Conservation (phyloP, 2,329 filamentous ascomycete species). For the Aspergillus melleus region DNA sequence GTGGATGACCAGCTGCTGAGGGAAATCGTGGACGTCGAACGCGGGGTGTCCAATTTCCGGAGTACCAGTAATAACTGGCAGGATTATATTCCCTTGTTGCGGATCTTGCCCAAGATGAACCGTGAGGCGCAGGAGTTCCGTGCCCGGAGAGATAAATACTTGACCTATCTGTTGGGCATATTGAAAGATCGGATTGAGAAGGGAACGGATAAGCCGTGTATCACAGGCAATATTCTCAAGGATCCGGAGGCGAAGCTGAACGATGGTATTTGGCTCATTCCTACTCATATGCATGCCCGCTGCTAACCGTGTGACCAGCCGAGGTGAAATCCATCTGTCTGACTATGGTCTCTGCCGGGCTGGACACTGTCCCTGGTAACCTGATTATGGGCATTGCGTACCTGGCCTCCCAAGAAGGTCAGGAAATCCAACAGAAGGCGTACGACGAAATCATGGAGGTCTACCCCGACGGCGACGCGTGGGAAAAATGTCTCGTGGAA, state of each 20-base stretch:
- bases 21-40: constrained; percentile 75
- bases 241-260: constrained; percentile 69
- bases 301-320: constrained; percentile 47
- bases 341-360: constrained; percentile 77
- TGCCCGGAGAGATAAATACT: constrained; percentile 65
- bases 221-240: constrained; percentile 70
- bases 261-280: constrained; percentile 48
- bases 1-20: constrained; percentile 66
- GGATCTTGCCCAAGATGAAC: constrained; percentile 64
- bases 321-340: constrained; percentile 80
- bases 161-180: constrained; percentile 59
- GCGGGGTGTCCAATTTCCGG: constrained; percentile 72
- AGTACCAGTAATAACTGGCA: constrained; percentile 82
- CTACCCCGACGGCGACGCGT: constrained; percentile 74
- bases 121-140: constrained; percentile 65
- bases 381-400: constrained; percentile 78
- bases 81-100: constrained; percentile 76
- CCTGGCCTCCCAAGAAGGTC: constrained; percentile 66
- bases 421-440: constrained; percentile 68
- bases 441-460: constrained; percentile 68
- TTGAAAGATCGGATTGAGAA: constrained; percentile 62
- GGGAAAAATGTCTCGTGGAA: constrained; percentile 69
- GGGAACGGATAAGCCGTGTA: constrained; percentile 67
- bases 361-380: constrained; percentile 79
- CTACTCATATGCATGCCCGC: constrained; percentile 17